Evolutionary conservation across 768 basidiomycete species (phyloP), one percentile per base, ranked within the genome.

Genomic region (Nevesoporus exiguus): DNA sequence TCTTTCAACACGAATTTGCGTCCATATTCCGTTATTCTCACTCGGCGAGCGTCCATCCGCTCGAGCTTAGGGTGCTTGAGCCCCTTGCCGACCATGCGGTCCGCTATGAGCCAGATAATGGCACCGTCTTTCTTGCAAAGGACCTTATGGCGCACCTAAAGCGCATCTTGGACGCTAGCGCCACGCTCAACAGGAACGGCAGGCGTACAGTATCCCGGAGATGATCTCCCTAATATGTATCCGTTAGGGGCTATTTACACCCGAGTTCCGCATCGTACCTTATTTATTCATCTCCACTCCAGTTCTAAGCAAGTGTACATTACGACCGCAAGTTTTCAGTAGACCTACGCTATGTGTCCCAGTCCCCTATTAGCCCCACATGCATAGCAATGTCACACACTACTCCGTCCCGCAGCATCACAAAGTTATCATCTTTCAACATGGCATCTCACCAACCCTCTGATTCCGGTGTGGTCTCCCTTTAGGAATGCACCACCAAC

Each of bases 1-100:
- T 71, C 47, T 71, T 71, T 54, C 59, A 63, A 17, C 82, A 85
- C 62, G 83, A 85, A 66, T 83, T 84, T 58, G 79, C 80, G 66
- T 79, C 80, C 58, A 85, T 85, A 48, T 85, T 85, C 61, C 81
- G 83, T 36, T 78, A 81, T 52, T 69, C 69, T 1, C 78, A 84
- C 56, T 78, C 80, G 13, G 59, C 74, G 2, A 76, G 81, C 19
- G 47, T 71, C 0, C 62, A 60, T 31, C 66, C 69, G 10, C 57
- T 57, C 17, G 69, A 71, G 48, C 74, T 85, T 14, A 72, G 70
- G 54, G 75, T 85, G 51, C 67, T 85, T 22, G 78, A 83, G 63
- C 61, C 69, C 27, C 79, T 85, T 37, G 74, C 78, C 27, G 76
- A 78, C 8, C 69, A 69, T 22, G 68, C 75, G 41, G 71, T 78